phyloP scores from a whole-genome alignment of 495 filamentous ascomycete genomes.

The Neurospora sp. region DNA sequence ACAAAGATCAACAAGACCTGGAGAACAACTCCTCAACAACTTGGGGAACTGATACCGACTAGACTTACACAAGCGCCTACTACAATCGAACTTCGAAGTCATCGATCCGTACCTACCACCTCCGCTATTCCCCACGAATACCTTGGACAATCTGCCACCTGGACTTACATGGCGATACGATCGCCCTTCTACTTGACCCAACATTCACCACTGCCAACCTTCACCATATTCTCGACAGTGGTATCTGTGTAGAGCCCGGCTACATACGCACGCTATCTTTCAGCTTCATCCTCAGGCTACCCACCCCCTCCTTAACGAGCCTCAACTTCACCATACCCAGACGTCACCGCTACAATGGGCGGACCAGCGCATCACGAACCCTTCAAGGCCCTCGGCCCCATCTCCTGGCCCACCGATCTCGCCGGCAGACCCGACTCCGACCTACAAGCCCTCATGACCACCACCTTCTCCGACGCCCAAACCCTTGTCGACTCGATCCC shows the following conservation, averaged over 20 bases:
- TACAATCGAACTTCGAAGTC: neutral
- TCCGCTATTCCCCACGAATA: neutral
- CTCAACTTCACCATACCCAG: neutral
- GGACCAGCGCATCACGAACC: conserved; percentile 45
- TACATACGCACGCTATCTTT: neutral
- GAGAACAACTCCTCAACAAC: neutral
- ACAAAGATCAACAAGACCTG: neutral
- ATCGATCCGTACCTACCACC: neutral
- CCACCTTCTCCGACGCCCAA: conserved; percentile 54
- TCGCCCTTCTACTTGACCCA: neutral
- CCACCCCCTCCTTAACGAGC: neutral
- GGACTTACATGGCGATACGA: neutral
- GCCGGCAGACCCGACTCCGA: conserved; percentile 38
- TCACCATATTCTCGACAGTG: neutral
- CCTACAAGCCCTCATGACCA: conserved; percentile 28
- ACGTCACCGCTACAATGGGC: neutral
- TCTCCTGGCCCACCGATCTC: conserved; percentile 50
- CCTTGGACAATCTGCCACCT: neutral
- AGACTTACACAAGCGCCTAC: neutral
- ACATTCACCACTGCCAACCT: neutral
- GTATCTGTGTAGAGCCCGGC: neutral
- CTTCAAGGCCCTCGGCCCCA: conserved; percentile 62
- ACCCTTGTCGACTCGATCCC: conserved; percentile 70
- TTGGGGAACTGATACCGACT: neutral
- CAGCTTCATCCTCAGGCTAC: neutral